phyloP scores from a whole-genome alignment of 257 asterid genomes.

The Salvia miltiorrhiza region DNA sequence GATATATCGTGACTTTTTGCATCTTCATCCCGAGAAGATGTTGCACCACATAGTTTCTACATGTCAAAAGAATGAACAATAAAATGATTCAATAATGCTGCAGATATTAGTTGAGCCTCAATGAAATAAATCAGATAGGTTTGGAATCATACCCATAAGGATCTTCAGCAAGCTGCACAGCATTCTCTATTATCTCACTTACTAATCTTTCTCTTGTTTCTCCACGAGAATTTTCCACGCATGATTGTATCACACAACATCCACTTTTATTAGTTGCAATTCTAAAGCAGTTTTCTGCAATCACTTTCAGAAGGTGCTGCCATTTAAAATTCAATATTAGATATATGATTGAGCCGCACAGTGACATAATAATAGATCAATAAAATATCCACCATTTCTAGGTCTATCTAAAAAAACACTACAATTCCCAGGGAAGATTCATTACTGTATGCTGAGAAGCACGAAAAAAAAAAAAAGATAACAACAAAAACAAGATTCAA shows the following conservation, averaged over 20 bases:
- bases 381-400: neutral
- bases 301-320: slow-evolving; percentile 53
- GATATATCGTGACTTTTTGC: slow-evolving; percentile 34
- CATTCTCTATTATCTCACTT: slow-evolving; percentile 41
- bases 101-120: neutral
- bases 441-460: neutral
- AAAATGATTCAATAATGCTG: slow-evolving; percentile 5
- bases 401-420: neutral
- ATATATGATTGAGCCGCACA: neutral
- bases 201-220: slow-evolving; percentile 45
- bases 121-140: neutral
- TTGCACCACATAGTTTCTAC: slow-evolving; percentile 85
- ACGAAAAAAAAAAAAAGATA: neutral
- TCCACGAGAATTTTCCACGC: slow-evolving; percentile 53
- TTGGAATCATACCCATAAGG: slow-evolving; percentile 59
- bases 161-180: slow-evolving; percentile 53
- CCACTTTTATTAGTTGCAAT: slow-evolving; percentile 72
- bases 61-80: slow-evolving; percentile 3
- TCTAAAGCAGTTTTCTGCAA: slow-evolving; percentile 41
- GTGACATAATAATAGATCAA: neutral
- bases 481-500: no score
- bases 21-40: slow-evolving; percentile 50
- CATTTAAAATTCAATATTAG: slow-evolving; percentile 23
- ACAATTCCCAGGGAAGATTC: neutral
- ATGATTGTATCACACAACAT: slow-evolving; percentile 69